Conservation (phyloP, 164 flowering plant genomes). For the Stephania japonica region DNA sequence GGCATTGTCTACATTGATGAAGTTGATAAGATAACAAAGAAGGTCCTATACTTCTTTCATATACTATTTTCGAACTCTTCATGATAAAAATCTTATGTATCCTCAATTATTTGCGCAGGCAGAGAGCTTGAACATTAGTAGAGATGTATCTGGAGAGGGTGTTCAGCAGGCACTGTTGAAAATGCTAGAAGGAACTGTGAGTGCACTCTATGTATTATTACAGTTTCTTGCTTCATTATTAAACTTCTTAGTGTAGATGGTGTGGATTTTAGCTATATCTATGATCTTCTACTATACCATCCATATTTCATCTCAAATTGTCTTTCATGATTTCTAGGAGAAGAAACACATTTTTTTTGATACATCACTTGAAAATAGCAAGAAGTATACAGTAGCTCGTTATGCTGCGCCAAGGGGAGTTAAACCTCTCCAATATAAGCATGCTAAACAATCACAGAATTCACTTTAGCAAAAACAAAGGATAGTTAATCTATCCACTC, state of each 20-base stretch:
- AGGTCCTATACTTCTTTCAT: slow-evolving; percentile 35
- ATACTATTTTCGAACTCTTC: neutral
- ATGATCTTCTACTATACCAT: neutral
- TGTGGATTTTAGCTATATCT: neutral
- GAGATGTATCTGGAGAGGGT: slow-evolving; percentile 99
- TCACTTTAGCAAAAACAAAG: too few species aligned
- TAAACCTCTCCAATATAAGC: too few species aligned
- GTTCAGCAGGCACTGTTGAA: slow-evolving; percentile 96
- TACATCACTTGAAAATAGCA: too few species aligned
- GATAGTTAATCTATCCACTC: too few species aligned
- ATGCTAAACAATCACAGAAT: too few species aligned
- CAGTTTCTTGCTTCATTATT: neutral
- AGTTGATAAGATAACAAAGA: slow-evolving; percentile 98
- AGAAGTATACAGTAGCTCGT: too few species aligned
- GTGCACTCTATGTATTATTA: slow-evolving; percentile 21
- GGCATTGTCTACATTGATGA: slow-evolving; percentile 99
- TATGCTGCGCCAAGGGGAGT: too few species aligned
- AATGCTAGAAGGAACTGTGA: slow-evolving; percentile 99
- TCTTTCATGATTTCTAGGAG: neutral
- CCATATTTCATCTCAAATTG: neutral
- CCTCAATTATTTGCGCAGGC: slow-evolving; percentile 46
- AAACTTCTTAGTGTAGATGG: neutral
- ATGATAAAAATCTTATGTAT: neutral
- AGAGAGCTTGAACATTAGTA: slow-evolving; percentile 83
- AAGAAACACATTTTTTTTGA: too few species aligned